Evolutionary conservation across 257 asterid genomes (phyloP).

Genomic region (Nicotiana noctiflora): DNA sequence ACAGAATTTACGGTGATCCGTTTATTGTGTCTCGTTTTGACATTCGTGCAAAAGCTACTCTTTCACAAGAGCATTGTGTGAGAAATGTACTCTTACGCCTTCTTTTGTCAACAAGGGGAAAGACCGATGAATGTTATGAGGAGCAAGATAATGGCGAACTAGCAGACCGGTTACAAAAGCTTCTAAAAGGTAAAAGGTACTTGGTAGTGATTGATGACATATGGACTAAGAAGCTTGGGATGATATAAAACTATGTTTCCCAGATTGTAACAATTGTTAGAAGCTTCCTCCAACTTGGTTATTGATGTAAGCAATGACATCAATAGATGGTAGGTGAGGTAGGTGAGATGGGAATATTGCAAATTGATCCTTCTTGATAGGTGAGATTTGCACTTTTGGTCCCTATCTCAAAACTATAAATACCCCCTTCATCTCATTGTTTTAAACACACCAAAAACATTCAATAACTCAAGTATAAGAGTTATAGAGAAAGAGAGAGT

Average conservation of each 20-base stretch:
- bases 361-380: too few relatives aligned
- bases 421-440: too few relatives aligned
- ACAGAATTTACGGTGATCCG: background rate
- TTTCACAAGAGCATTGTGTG: background rate
- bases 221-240: constrained; percentile 11
- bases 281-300: too few relatives aligned
- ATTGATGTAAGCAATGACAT: too few relatives aligned
- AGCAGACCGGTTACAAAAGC: background rate
- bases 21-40: background rate
- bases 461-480: too few relatives aligned
- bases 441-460: too few relatives aligned
- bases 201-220: constrained; percentile 16
- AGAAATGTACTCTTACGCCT: constrained; percentile 8
- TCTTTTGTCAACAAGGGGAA: background rate
- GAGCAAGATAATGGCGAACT: background rate
- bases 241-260: background rate
- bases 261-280: background rate
- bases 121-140: background rate
- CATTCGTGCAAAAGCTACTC: constrained; percentile 9
- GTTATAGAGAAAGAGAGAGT: too few relatives aligned
- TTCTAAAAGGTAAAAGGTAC: background rate
- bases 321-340: too few relatives aligned
- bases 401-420: too few relatives aligned
- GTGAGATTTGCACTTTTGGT: too few relatives aligned
- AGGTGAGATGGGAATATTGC: too few relatives aligned